A percentile compares a stretch with the other conserved stretches of the same genome.
These are phyloP conservation scores for Martensiomyces pterosporus DNA, from an alignment of 192 early-diverging fungal species.

Conservation along the genomic window DNA sequence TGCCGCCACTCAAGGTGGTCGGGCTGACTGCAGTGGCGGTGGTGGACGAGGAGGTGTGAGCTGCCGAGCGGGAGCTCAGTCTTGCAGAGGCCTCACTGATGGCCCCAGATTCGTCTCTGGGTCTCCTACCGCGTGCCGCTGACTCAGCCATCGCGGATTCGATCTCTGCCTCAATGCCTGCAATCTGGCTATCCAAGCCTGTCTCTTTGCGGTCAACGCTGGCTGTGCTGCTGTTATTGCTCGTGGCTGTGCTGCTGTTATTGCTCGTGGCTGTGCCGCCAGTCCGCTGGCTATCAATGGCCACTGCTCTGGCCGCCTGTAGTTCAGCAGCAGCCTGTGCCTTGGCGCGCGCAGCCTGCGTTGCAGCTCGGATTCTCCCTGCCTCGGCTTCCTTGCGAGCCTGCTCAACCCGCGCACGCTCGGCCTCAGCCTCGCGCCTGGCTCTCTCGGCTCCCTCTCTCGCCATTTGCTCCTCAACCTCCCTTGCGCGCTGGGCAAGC, in stretches of 20 bases:
- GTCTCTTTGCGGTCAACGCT: slow-evolving; percentile 5
- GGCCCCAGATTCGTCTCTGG: slow-evolving; percentile 14
- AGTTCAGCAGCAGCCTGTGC: slow-evolving; percentile 9
- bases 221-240: slow-evolving; percentile 3
- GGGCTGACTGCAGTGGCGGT: too few relatives aligned
- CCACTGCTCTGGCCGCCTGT: slow-evolving; percentile 1
- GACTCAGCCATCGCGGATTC: slow-evolving; percentile 1
- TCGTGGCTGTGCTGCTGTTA: background rate
- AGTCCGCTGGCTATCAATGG: background rate
- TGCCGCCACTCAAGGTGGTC: too few relatives aligned
- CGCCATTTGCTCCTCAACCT: background rate
- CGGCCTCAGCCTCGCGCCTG: slow-evolving; percentile 9
- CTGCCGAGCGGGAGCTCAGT: too few relatives aligned
- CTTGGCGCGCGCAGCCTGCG: slow-evolving; percentile 29
- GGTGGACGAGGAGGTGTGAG: too few relatives aligned
- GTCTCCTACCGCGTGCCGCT: too few relatives aligned
- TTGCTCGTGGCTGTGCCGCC: background rate
- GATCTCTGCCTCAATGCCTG: slow-evolving; percentile 4
- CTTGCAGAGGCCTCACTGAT: slow-evolving; percentile 28
- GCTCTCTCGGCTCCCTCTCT: slow-evolving; percentile 8
- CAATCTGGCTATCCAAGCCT: background rate
- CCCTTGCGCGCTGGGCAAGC: background rate
- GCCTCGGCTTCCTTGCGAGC: slow-evolving; percentile 15
- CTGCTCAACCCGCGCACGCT: slow-evolving; percentile 20
- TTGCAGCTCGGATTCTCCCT: slow-evolving; percentile 9